Conservation (phyloP, 2,329 filamentous ascomycete species). For the Cadophora malorum region DNA sequence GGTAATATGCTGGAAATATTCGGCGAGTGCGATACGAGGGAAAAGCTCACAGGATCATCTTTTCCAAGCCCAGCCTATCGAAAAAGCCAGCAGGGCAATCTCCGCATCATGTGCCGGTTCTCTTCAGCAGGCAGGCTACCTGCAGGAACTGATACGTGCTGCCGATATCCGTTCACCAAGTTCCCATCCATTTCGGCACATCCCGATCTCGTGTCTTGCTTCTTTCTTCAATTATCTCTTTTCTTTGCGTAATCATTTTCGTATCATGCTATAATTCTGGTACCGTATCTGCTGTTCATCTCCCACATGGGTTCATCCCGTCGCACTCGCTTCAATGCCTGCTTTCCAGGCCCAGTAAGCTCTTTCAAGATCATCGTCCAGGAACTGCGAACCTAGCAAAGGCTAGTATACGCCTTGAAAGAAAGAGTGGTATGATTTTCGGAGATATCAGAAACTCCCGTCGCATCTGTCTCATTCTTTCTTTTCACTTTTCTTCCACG, state of each 20-base stretch:
- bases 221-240: background rate
- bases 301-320: too few relatives aligned
- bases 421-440: background rate
- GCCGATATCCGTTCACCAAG: background rate
- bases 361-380: background rate
- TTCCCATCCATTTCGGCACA: constrained; percentile 3
- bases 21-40: background rate
- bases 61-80: background rate
- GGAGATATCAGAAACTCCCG: background rate
- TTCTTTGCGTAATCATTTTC: background rate
- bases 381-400: background rate
- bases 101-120: background rate
- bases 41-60: background rate
- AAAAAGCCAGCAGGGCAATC: background rate
- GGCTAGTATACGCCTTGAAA: background rate
- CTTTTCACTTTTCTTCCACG: background rate
- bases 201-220: background rate
- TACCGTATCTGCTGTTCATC: background rate
- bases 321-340: background rate
- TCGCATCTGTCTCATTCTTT: background rate
- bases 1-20: background rate
- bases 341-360: too few relatives aligned
- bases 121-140: constrained; percentile 7
- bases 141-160: constrained; percentile 12
- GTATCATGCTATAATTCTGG: background rate